Base-by-base conservation (phyloP, 495 filamentous ascomycete genomes). In the Lichenothelia convexa region DNA sequence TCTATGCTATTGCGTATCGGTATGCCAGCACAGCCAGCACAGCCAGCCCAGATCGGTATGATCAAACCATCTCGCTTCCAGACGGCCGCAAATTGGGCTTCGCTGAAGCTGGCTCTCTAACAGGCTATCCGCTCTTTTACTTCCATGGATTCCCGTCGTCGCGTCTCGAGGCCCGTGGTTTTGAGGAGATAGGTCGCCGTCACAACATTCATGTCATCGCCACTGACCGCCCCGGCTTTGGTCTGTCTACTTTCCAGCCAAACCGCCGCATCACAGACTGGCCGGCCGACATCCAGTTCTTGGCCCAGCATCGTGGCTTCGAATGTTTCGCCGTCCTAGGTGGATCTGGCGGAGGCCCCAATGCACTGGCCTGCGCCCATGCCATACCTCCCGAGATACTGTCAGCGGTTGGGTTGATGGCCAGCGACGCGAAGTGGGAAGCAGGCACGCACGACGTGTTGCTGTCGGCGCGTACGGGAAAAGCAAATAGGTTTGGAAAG, bases 381-480 rank as follows among this genome's bases (percentile, higher is more conserved):
- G 23, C 15, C 12, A 26, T 44, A 30, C 36, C 41, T 21, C 21
- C 32, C n/a, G 36, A 39, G 9, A 27, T 27, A 13, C 13, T 27
- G 24, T 27, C 24, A 7, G 24, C 24, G 7, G 24, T 27, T 27
- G 24, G 24, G 8, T 8, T 27, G 8, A 27, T 27, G 24, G 24
- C 24, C 24, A 13, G 24, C 7, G 24, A 7, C 8, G 24, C 8
- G 13, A 7, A 7, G 24, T 27, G 24, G 24, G 8, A 27, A 27
- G 24, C 6, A 56, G 36, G 35, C 4, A 31, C 51, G 30, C 23
- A 39, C 15, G 24, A 27, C 13, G 24, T 27, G 24, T 13, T 13
- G 13, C 24, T 27, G 24, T 27, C 24, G 24, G 26, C 30, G 24
- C 24, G 24, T n/a, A n/a, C n/a, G n/a, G n/a, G n/a, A n/a, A n/a